Percentiles rank a stretch among this genome's conserved stretches.
These are phyloP conservation scores for Cystobasidium sp. DNA, from an alignment of 1,284 basidiomycete species.

Conservation along the genomic window DNA sequence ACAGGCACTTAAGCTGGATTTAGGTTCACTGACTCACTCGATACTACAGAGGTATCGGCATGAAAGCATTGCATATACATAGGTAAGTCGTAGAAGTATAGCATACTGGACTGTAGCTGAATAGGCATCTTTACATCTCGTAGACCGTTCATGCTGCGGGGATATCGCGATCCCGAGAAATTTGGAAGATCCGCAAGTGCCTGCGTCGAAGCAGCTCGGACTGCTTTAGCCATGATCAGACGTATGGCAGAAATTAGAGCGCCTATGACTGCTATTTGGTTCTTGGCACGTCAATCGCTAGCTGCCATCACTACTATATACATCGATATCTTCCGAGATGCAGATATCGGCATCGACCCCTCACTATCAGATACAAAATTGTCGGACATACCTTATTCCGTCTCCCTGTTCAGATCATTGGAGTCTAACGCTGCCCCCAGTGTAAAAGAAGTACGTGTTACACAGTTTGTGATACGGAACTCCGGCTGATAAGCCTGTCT, in stretches of 20 bases:
- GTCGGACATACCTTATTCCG: constrained; percentile 20
- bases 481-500: neutral
- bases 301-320: constrained; percentile 34
- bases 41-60: constrained; percentile 12
- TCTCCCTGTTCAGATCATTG: constrained; percentile 25
- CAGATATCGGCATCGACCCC: constrained; percentile 26
- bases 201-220: constrained; percentile 22
- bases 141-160: constrained; percentile 34
- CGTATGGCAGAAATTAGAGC: constrained; percentile 23
- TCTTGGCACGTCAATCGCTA: constrained; percentile 32
- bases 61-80: constrained; percentile 30
- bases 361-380: constrained; percentile 17
- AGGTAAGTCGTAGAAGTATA: neutral
- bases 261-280: constrained; percentile 28
- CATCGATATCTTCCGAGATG: constrained; percentile 34
- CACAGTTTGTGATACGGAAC: neutral
- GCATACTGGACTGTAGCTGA: neutral
- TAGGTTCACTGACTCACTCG: neutral
- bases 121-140: neutral
- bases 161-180: constrained; percentile 18
- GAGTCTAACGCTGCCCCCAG: constrained; percentile 6
- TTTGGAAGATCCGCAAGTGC: constrained; percentile 22
- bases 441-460: constrained; percentile 20
- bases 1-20: too few relatives aligned
- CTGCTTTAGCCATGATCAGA: constrained; percentile 19